Percentiles rank a stretch among this genome's conserved stretches.
Evolutionary conservation across 768 basidiomycete species (phyloP).

Genomic region (Suillus hirtellus): DNA sequence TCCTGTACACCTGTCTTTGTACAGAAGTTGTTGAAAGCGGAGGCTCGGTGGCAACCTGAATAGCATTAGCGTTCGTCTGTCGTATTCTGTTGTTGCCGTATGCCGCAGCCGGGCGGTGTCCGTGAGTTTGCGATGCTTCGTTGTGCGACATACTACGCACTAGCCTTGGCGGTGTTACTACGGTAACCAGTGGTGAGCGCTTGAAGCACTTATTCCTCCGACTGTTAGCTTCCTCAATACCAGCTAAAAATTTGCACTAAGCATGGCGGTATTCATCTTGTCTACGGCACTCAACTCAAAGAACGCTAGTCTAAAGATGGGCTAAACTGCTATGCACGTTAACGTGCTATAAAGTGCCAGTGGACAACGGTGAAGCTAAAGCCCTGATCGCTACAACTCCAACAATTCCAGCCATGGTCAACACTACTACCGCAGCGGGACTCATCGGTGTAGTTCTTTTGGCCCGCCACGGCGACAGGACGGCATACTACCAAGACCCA

Average conservation of each 20-base stretch:
- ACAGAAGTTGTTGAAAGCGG: neutral
- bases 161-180: neutral
- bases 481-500: constrained; percentile 66
- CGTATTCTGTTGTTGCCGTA: neutral
- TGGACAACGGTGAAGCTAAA: neutral
- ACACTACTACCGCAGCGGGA: constrained; percentile 4
- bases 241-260: neutral
- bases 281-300: neutral
- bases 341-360: neutral
- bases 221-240: neutral
- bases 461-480: constrained; percentile 71
- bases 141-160: neutral
- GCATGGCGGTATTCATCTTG: neutral
- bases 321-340: neutral
- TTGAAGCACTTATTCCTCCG: neutral
- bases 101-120: neutral
- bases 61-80: neutral
- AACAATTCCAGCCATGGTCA: constrained; percentile 8
- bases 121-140: neutral
- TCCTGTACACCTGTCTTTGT: neutral
- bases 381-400: neutral
- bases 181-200: neutral
- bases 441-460: constrained; percentile 70
- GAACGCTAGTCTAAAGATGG: neutral
- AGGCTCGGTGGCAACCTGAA: neutral